These are phyloP conservation scores for Aegilops tauschii DNA, from an alignment of 176 grass and related monocot species.

Conservation along the genomic window DNA sequence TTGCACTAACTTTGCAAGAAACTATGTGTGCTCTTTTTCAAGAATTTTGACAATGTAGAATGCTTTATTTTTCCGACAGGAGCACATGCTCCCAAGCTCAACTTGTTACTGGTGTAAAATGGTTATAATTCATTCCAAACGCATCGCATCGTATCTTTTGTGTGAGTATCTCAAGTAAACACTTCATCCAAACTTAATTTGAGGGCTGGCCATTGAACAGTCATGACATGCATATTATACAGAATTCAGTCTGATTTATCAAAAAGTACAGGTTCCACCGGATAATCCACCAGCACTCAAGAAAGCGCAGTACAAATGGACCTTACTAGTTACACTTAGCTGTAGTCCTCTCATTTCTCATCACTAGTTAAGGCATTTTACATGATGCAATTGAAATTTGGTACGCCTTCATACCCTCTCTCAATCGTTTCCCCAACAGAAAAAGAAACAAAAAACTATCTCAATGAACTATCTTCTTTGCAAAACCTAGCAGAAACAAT, in stretches of 20 bases:
- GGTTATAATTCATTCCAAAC: slow-evolving; percentile 13
- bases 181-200: not conserved
- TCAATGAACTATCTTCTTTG: not conserved
- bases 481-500: not conserved
- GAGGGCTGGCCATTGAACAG: not conserved
- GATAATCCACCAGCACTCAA: not conserved
- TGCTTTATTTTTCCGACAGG: too few species aligned
- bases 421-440: not conserved
- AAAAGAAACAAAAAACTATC: not conserved
- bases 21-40: too few species aligned
- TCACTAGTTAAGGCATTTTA: not conserved
- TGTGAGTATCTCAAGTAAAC: not conserved
- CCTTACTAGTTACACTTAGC: not conserved
- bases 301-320: not conserved
- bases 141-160: not conserved
- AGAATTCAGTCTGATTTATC: not conserved
- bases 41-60: too few species aligned
- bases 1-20: too few species aligned
- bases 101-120: too few species aligned
- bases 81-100: too few species aligned
- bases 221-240: not conserved
- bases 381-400: not conserved
- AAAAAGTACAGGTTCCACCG: not conserved
- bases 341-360: not conserved
- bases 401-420: not conserved